A percentile compares a stretch with the other conserved stretches of the same genome.
Evolutionary conservation across 371 early-diverging fungal genomes (phyloP).

Genomic region (Synchytrium microbalum): DNA sequence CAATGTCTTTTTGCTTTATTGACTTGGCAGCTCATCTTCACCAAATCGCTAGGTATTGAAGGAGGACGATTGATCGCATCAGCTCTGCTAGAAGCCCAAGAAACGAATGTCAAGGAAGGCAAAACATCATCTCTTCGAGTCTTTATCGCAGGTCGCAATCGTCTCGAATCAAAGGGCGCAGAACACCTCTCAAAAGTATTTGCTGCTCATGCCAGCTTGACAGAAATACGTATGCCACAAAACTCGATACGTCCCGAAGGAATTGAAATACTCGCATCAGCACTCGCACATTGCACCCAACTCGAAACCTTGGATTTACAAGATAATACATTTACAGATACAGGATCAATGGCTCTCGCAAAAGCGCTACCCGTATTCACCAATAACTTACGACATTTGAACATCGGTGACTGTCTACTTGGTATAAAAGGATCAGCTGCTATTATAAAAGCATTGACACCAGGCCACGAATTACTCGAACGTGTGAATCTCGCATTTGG

Average conservation of each 20-base stretch:
- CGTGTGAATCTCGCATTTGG: conserved; percentile 74
- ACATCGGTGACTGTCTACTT: conserved; percentile 87
- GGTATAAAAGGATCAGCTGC: conserved; percentile 54
- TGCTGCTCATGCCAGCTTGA: conserved; percentile 59
- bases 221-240: conserved; percentile 88
- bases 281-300: conserved; percentile 55
- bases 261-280: conserved; percentile 60
- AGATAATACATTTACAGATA: conserved; percentile 90
- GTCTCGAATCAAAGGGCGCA: conserved; percentile 69
- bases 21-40: no score
- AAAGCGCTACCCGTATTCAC: conserved; percentile 45
- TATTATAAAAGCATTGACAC: conserved; percentile 56
- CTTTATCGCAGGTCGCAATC: conserved; percentile 86
- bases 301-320: conserved; percentile 82
- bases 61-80: conserved; percentile 84
- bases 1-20: conserved; percentile 70
- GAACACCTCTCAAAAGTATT: conserved; percentile 69
- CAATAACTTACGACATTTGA: conserved; percentile 61
- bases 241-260: conserved; percentile 96
- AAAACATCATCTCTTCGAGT: conserved; percentile 61
- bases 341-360: conserved; percentile 76
- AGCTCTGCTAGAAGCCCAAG: conserved; percentile 69
- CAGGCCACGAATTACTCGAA: conserved; percentile 50
- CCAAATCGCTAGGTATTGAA: conserved; percentile 37
- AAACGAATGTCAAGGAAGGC: conserved; percentile 55